A percentile compares a stretch with the other conserved stretches of the same genome.
Conservation (phyloP, 2,329 filamentous ascomycete genomes). For the Akanthomyces dipterigenus region DNA sequence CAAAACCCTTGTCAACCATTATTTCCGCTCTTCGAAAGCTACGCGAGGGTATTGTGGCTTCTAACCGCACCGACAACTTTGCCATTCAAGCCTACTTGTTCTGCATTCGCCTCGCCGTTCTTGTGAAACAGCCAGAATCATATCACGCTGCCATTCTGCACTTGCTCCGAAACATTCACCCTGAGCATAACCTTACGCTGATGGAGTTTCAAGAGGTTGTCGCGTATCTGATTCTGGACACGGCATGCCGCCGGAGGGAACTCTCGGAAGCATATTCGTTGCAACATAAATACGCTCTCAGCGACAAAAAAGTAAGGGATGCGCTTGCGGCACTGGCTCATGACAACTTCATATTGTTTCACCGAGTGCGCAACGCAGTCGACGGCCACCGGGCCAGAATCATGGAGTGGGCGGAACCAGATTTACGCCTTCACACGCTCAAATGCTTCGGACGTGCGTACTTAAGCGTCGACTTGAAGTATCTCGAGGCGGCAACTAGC, state of each 20-base stretch:
- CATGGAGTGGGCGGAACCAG: constrained; percentile 72
- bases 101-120: constrained; percentile 75
- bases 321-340: constrained; percentile 65
- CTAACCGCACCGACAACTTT: constrained; percentile 70
- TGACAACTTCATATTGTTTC: constrained; percentile 79
- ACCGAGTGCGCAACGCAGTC: constrained; percentile 60
- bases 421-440: constrained; percentile 68
- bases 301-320: constrained; percentile 61
- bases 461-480: constrained; percentile 60
- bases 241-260: constrained; percentile 75
- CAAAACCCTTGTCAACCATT: constrained; percentile 64
- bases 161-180: constrained; percentile 66
- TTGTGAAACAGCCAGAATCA: constrained; percentile 75
- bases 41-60: constrained; percentile 79
- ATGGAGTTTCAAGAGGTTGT: constrained; percentile 74
- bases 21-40: constrained; percentile 85
- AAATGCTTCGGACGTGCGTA: constrained; percentile 85
- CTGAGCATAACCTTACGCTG: constrained; percentile 57
- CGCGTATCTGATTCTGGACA: constrained; percentile 77
- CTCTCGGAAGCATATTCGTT: constrained; percentile 66
- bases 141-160: constrained; percentile 84
- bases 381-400: constrained; percentile 75
- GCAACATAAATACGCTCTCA: constrained; percentile 52
- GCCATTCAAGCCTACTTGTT: constrained; percentile 88
- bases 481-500: constrained; percentile 63